Evolutionary conservation across 345 rosid genomes (phyloP).

Genomic region (Bruguiera parviflora): DNA sequence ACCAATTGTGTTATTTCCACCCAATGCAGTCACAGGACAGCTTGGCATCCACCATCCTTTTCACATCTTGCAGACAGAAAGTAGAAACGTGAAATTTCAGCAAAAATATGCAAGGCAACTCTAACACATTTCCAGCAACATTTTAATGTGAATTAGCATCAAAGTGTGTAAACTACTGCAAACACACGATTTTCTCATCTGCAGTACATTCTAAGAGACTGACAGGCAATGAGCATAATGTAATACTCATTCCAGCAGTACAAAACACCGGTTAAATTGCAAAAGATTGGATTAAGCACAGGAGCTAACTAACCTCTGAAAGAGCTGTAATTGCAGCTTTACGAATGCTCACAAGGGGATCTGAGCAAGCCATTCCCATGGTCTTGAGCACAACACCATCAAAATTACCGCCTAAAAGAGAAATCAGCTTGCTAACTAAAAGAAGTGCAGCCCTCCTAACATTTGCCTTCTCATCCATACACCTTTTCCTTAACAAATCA

Average conservation of each 20-base stretch:
- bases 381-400: conserved; percentile 67
- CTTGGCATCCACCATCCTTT: not conserved
- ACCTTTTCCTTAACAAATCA: conserved; percentile 61
- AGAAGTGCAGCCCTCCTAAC: conserved; percentile 77
- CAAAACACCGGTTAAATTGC: conserved; percentile 1
- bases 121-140: no score
- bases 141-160: no score
- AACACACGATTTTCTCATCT: no score
- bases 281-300: conserved; percentile 5
- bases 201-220: no score
- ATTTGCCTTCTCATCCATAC: conserved; percentile 85
- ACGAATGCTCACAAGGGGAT: conserved; percentile 88
- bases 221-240: not conserved
- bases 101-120: no score
- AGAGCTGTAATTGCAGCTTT: conserved; percentile 84
- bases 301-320: conserved; percentile 64
- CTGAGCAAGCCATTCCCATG: conserved; percentile 86
- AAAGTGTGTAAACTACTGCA: no score
- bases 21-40: not conserved
- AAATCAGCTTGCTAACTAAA: conserved; percentile 62
- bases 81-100: no score
- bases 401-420: conserved; percentile 58
- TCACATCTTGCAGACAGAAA: not conserved
- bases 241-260: not conserved
- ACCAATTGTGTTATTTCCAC: not conserved